Conservation (phyloP, 2,329 filamentous ascomycete species). For the Ophiostoma himal-ulmi region DNA sequence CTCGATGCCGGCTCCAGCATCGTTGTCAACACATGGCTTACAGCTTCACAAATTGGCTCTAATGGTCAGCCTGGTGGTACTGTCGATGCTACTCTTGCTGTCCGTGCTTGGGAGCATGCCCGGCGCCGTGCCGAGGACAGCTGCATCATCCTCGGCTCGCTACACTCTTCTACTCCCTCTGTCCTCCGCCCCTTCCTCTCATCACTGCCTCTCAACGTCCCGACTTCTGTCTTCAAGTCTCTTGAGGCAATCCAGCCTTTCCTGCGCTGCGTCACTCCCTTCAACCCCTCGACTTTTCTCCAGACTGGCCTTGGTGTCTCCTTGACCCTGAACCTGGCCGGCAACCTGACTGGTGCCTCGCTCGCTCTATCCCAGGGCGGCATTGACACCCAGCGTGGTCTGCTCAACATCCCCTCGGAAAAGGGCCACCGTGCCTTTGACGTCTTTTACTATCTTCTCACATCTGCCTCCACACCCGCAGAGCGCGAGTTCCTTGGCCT, state of each 20-base stretch:
- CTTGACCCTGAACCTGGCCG: slow-evolving; percentile 73
- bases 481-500: slow-evolving; percentile 85
- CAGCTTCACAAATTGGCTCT: slow-evolving; percentile 62
- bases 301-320: slow-evolving; percentile 76
- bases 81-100: slow-evolving; percentile 71
- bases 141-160: slow-evolving; percentile 80
- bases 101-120: slow-evolving; percentile 92
- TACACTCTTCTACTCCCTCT: slow-evolving; percentile 84
- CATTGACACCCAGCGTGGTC: slow-evolving; percentile 73
- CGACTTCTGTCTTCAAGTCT: slow-evolving; percentile 67
- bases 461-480: slow-evolving; percentile 79
- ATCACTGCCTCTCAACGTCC: slow-evolving; percentile 72
- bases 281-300: slow-evolving; percentile 76
- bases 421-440: slow-evolving; percentile 88
- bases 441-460: slow-evolving; percentile 94
- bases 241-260: slow-evolving; percentile 81
- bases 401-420: slow-evolving; percentile 74
- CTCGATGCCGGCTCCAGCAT: slow-evolving; percentile 87
- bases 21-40: slow-evolving; percentile 93
- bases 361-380: slow-evolving; percentile 80
- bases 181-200: slow-evolving; percentile 74
- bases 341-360: slow-evolving; percentile 68
- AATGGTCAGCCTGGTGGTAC: slow-evolving; percentile 69
- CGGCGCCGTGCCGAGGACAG: slow-evolving; percentile 90
- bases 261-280: slow-evolving; percentile 76